A percentile compares a stretch with the other conserved stretches of the same genome.
These are phyloP conservation scores for Cutaneotrichosporon cutaneum DNA, from an alignment of 1,284 basidiomycete species.

Conservation along the genomic window DNA sequence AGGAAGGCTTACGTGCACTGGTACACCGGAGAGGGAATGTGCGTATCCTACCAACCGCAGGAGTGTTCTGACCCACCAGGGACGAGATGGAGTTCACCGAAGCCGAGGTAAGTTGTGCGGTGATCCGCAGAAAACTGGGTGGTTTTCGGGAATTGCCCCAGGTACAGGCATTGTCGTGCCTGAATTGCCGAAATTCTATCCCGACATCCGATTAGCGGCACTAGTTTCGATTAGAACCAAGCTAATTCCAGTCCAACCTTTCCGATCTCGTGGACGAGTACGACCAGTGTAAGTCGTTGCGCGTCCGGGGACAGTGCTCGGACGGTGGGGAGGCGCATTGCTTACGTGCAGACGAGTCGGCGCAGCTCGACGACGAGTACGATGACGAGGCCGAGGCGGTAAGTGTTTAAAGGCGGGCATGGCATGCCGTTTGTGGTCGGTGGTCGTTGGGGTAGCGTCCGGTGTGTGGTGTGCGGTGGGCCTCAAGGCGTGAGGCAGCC, in stretches of 20 bases:
- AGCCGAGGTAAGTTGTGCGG: conserved; percentile 35
- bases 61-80: no score
- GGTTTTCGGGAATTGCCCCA: background rate
- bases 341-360: conserved; percentile 30
- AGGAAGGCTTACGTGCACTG: conserved; percentile 84
- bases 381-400: conserved; percentile 31
- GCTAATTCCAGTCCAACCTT: conserved; percentile 37
- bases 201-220: background rate
- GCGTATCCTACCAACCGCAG: no score
- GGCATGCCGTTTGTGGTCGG: background rate
- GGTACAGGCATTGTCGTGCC: background rate
- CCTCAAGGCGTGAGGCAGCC: background rate
- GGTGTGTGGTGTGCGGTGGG: conserved; percentile 1
- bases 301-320: no score
- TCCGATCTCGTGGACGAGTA: conserved; percentile 50
- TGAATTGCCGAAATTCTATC: background rate
- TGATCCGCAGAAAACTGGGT: background rate
- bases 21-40: conserved; percentile 87
- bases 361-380: conserved; percentile 37
- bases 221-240: background rate
- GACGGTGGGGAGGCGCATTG: background rate
- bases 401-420: no score
- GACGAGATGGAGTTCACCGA: conserved; percentile 90
- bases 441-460: conserved; percentile 1
- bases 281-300: conserved; percentile 36